A percentile compares a stretch with the other conserved stretches of the same genome.
Conservation (phyloP, 2,329 filamentous ascomycete genomes). For the Penicillium sp. region DNA sequence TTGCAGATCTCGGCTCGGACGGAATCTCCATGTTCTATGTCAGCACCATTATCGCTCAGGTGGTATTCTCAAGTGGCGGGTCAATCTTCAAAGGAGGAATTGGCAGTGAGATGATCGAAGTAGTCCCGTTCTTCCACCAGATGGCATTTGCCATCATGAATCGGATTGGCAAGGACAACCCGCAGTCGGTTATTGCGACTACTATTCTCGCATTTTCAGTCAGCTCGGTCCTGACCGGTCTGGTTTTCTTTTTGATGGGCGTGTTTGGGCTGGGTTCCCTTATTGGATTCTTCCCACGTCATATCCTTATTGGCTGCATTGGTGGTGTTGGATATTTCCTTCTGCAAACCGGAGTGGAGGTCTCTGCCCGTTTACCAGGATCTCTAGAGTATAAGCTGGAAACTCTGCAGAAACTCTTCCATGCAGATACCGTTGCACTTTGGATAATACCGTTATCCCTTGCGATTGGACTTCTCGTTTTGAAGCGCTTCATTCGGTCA, state of each 20-base stretch:
- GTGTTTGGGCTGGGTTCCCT: conserved; percentile 84
- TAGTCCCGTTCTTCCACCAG: conserved; percentile 97
- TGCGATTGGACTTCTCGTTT: conserved; percentile 72
- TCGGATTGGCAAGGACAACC: conserved; percentile 74
- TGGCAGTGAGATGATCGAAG: conserved; percentile 97
- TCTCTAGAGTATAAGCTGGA: conserved; percentile 78
- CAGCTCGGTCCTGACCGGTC: conserved; percentile 85
- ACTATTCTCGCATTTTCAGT: conserved; percentile 89
- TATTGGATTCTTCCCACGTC: conserved; percentile 93
- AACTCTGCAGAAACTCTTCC: conserved; percentile 73
- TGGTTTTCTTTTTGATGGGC: conserved; percentile 91
- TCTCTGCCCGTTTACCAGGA: conserved; percentile 84
- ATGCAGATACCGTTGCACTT: conserved; percentile 71
- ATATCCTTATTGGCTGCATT: conserved; percentile 95
- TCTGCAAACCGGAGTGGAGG: conserved; percentile 86
- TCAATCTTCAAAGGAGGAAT: conserved; percentile 90
- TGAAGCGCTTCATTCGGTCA: conserved; percentile 74
- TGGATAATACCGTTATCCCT: conserved; percentile 81
- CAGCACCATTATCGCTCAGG: conserved; percentile 90
- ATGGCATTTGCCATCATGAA: conserved; percentile 89
- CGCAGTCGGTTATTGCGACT: conserved; percentile 86
- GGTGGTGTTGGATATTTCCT: conserved; percentile 97
- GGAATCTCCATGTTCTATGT: conserved; percentile 99
- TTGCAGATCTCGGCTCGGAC: conserved; percentile 81
- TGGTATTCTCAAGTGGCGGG: conserved; percentile 80